Evolutionary conservation across 2,329 filamentous ascomycete species (phyloP), one percentile per base, ranked within the genome.

Genomic region (Fusarium camptoceras): DNA sequence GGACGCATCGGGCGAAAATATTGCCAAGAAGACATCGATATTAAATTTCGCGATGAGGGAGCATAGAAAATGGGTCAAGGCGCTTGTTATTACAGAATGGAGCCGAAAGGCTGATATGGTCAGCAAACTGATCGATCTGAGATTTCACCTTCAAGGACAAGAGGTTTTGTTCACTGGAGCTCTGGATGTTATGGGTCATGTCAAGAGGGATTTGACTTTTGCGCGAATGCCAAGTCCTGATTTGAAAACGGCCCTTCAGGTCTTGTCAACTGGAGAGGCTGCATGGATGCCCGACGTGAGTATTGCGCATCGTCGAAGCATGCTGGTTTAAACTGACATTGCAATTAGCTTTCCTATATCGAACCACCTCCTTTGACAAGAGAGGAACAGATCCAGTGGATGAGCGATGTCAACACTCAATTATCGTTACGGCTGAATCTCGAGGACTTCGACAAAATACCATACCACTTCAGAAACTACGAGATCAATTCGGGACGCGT

Each of bases 1-100:
- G 57, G 89, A 92, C 74, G 84, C 81, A 22, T 90, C 89, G 2
- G 77, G 80, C 41, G 89, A 91, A 64, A 95, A 93, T 75, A 76
- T 92, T 15, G 84, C 86, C 31, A 97, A 97, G 81, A 98, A 97
- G 80, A 81, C 88, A 28, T 81, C 85, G 37, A 79, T 98, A 55
- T 81, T 97, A 63, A 88, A 92, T 44, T 97, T 96, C 81, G 89
- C 92, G 11, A 91, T 95, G 77, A 87, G 89, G 24, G 89, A 92
- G 75, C 91, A 97, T 76, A 89, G 91, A 30, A 94, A 93, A 82
- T 98, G 97, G 85, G 93, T 97, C 78, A 98, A 99, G 82, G 88
- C 94, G 10, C 85, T 98, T 22, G 94, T 99, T 24, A 90, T 99
- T 48, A 90, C 92, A 3, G 92, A 96, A 80, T 99, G 96, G 96